These are phyloP conservation scores for Pontederia paniculata DNA, from an alignment of 176 grass and related monocot genomes.

Conservation along the genomic window DNA sequence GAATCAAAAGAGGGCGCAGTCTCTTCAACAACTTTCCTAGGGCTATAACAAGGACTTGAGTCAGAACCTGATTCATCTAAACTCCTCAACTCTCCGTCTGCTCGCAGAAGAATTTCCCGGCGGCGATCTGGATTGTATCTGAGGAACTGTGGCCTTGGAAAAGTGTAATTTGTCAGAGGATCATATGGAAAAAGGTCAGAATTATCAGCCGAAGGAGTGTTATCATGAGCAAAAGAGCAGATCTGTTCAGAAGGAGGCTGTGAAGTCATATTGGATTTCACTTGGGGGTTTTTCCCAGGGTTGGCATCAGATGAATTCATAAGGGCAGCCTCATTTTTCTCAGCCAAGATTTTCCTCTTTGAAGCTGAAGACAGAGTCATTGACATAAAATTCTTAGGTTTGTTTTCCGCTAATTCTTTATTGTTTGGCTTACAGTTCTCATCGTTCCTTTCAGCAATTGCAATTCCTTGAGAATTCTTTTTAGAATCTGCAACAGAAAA, in stretches of 20 bases:
- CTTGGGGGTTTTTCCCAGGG: neutral
- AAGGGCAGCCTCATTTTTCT: neutral
- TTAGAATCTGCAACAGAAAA: neutral
- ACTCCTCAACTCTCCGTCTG: conserved; percentile 24
- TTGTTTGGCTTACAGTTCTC: neutral
- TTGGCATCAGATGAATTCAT: neutral
- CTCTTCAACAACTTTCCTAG: neutral
- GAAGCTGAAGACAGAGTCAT: neutral
- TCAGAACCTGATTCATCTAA: neutral
- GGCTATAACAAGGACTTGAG: neutral
- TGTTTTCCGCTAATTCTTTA: neutral
- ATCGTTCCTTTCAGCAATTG: neutral
- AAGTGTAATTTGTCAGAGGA: conserved; percentile 68
- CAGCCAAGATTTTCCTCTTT: conserved; percentile 1
- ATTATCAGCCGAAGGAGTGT: conserved; percentile 9
- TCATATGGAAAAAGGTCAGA: conserved; percentile 36
- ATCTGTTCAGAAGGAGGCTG: neutral
- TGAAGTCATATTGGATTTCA: neutral
- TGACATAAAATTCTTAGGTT: neutral
- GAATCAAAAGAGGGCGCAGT: neutral
- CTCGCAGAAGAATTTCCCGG: conserved; percentile 37
- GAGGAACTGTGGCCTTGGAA: conserved; percentile 57
- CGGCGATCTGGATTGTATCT: conserved; percentile 54
- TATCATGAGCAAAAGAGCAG: neutral
- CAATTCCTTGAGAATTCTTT: neutral